Conservation (phyloP, 345 rosid genomes). For the Gossypium raimondii region DNA sequence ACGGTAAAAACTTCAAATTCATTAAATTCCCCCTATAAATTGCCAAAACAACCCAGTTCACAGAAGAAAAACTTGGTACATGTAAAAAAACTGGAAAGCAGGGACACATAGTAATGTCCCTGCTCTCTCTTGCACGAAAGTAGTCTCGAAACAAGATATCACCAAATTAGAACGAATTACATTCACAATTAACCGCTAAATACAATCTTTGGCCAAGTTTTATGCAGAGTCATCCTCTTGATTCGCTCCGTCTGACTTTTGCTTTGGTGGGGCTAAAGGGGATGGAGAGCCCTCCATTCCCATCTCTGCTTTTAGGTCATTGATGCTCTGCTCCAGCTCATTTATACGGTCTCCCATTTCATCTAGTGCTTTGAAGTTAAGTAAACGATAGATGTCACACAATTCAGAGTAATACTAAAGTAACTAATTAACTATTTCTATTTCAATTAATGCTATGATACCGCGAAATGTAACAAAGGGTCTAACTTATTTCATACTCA, state of each 20-base stretch:
- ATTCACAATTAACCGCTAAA: constrained; percentile 3
- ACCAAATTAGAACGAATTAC: not conserved
- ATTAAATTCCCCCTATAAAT: not conserved
- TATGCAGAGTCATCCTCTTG: constrained; percentile 43
- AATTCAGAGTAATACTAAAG: not conserved
- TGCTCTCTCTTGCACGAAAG: not conserved
- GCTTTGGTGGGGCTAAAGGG: constrained; percentile 44
- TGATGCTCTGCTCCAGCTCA: constrained; percentile 69
- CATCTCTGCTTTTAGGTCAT: constrained; percentile 54
- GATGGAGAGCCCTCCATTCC: constrained; percentile 71
- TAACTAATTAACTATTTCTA: constrained; percentile 10
- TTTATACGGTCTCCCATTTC: constrained; percentile 71
- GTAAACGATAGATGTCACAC: constrained; percentile 20
- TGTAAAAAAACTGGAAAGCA: not conserved
- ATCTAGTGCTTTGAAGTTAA: constrained; percentile 61
- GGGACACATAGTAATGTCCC: not conserved
- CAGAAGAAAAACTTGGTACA: not conserved
- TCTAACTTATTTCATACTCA: not conserved
- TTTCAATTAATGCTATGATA: not conserved
- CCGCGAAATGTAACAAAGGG: not conserved
- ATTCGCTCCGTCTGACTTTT: constrained; percentile 31
- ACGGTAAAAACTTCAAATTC: not conserved
- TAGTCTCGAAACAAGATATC: not conserved
- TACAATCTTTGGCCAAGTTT: constrained; percentile 14
- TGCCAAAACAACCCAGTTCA: not conserved